Evolutionary conservation across 352 stramenopile genomes (phyloP).

Genomic region (Aphanomyces invadans): DNA sequence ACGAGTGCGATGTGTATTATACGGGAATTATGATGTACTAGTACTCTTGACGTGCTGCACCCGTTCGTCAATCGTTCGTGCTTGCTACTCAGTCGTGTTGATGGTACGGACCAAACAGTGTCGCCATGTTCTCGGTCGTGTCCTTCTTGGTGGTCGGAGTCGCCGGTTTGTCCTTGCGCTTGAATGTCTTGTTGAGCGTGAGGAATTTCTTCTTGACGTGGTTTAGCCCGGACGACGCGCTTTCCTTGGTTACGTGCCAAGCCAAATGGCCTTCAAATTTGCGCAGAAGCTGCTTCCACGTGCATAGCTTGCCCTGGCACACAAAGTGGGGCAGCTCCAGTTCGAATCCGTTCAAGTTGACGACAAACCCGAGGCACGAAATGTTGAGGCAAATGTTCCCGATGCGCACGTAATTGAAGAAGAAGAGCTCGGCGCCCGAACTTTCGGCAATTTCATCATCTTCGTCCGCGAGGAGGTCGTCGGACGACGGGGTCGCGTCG

Average conservation of each 20-base stretch:
- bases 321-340: conserved; percentile 68
- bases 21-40: too few relatives aligned
- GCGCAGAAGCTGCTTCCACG: conserved; percentile 70
- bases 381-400: conserved; percentile 71
- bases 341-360: conserved; percentile 76
- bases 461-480: not conserved
- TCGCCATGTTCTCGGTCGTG: not conserved
- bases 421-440: conserved; percentile 61
- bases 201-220: conserved; percentile 84
- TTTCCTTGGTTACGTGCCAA: conserved; percentile 79
- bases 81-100: too few relatives aligned
- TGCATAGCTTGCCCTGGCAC: conserved; percentile 74
- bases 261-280: conserved; percentile 79
- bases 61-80: too few relatives aligned
- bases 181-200: conserved; percentile 25
- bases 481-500: not conserved
- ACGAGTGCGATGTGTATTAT: conserved; percentile 1
- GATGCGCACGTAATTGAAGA: conserved; percentile 80
- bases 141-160: not conserved
- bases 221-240: conserved; percentile 64
- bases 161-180: not conserved
- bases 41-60: too few relatives aligned
- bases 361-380: conserved; percentile 81
- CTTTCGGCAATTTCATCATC: conserved; percentile 1
- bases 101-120: conserved; percentile 16